These are phyloP conservation scores for Colletotrichum musae DNA, from an alignment of 2,329 filamentous ascomycete genomes.

Conservation along the genomic window DNA sequence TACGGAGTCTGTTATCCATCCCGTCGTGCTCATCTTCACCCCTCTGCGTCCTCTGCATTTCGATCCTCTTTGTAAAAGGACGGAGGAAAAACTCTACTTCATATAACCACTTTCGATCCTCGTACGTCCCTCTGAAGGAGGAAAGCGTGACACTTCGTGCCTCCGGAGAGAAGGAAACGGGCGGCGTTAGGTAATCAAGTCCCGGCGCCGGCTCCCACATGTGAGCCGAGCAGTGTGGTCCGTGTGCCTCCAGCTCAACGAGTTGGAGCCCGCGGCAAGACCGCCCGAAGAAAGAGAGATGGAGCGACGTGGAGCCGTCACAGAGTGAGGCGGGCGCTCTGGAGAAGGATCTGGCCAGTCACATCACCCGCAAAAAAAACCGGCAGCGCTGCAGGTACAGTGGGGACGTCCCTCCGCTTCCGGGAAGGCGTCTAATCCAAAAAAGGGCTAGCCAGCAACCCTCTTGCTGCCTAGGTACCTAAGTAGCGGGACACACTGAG, in stretches of 20 bases:
- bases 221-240: slow-evolving; percentile 25
- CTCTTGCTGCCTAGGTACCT: background rate
- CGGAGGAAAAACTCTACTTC: no score
- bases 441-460: slow-evolving; percentile 1
- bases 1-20: no score
- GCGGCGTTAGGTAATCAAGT: background rate
- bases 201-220: slow-evolving; percentile 14
- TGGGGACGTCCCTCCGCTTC: slow-evolving; percentile 20
- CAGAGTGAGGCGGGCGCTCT: slow-evolving; percentile 37
- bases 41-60: no score
- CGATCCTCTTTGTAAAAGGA: no score
- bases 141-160: no score
- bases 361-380: slow-evolving; percentile 30
- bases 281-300: slow-evolving; percentile 25
- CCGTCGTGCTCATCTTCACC: no score
- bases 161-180: no score
- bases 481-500: background rate
- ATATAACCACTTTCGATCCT: no score
- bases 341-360: slow-evolving; percentile 26
- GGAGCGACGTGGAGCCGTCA: slow-evolving; percentile 8
- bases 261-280: slow-evolving; percentile 26
- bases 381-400: slow-evolving; percentile 39
- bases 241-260: slow-evolving; percentile 28
- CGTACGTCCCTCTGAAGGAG: no score
- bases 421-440: slow-evolving; percentile 14